A percentile compares a stretch with the other conserved stretches of the same genome.
These are phyloP conservation scores for Glomus cerebriforme DNA, from an alignment of 192 early-diverging fungal genomes.

Conservation along the genomic window DNA sequence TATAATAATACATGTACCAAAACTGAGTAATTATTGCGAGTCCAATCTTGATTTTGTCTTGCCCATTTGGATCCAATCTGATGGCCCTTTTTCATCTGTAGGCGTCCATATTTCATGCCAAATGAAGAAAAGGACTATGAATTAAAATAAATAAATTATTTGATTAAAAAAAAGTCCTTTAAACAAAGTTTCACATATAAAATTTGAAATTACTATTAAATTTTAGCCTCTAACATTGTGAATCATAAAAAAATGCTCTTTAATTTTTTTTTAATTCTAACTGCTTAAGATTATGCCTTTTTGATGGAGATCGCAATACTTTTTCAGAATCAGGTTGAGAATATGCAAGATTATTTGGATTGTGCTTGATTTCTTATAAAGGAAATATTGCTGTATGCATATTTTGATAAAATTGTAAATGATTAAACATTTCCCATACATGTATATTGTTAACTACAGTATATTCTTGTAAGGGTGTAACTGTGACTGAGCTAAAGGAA, in stretches of 20 bases:
- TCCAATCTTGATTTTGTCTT: not conserved
- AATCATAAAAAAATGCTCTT: not conserved
- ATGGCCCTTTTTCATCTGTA: not conserved
- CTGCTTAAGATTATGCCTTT: not conserved
- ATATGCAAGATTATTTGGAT: not conserved
- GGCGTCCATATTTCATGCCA: not conserved
- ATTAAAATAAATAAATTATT: not conserved
- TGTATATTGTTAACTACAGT: not conserved
- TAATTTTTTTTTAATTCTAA: constrained; percentile 13
- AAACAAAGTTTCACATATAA: not conserved
- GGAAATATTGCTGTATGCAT: not conserved
- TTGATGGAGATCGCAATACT: not conserved
- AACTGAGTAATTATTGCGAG: not conserved
- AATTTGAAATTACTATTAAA: not conserved
- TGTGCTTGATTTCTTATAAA: not conserved
- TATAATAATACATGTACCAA: not conserved
- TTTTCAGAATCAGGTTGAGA: not conserved
- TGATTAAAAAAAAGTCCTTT: no score
- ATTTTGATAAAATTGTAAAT: not conserved
- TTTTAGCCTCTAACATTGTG: not conserved
- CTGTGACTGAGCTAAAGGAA: not conserved
- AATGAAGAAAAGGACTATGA: not conserved
- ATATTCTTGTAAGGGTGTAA: not conserved
- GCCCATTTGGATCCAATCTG: not conserved
- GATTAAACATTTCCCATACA: constrained; percentile 4